These are phyloP conservation scores for Carnegiea gigantea DNA, from an alignment of 179 eudicot genomes.

Conservation along the genomic window DNA sequence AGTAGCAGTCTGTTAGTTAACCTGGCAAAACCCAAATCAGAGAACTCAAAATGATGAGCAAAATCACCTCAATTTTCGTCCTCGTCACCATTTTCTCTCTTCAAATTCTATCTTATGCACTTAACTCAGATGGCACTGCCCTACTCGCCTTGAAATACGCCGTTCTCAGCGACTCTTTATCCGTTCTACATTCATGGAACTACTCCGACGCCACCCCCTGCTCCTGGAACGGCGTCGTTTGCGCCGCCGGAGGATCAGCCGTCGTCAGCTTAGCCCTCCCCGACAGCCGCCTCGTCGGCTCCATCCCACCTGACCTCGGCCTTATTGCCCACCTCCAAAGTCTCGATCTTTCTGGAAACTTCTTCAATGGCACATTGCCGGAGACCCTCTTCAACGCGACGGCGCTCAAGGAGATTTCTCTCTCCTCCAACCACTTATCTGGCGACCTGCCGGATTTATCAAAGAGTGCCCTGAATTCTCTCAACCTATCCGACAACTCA, in stretches of 20 bases:
- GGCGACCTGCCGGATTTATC: conserved; percentile 56
- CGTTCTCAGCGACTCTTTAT: conserved; percentile 64
- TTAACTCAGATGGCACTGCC: conserved; percentile 64
- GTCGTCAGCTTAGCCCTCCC: conserved; percentile 58
- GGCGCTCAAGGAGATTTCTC: conserved; percentile 47
- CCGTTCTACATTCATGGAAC: conserved; percentile 62
- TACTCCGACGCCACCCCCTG: conserved; percentile 67
- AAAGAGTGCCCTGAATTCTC: conserved; percentile 26
- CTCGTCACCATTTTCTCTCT: neutral
- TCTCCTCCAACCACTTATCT: conserved; percentile 54
- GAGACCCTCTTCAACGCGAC: conserved; percentile 56
- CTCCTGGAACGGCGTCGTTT: conserved; percentile 74
- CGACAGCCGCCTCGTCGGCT: conserved; percentile 54
- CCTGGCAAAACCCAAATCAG: neutral
- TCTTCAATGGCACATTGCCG: conserved; percentile 71
- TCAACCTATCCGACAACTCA: conserved; percentile 68
- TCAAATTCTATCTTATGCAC: conserved; percentile 22
- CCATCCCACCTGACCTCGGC: conserved; percentile 64
- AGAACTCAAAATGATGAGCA: neutral
- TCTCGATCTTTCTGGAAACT: conserved; percentile 67
- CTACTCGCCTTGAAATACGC: conserved; percentile 76
- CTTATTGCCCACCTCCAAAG: conserved; percentile 42
- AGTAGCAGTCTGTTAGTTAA: neutral
- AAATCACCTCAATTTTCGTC: neutral
- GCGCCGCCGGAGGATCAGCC: conserved; percentile 30